Evolutionary conservation across 257 asterid species (phyloP), one percentile per base, ranked within the genome.

Genomic region (Gynochthodes officinalis): DNA sequence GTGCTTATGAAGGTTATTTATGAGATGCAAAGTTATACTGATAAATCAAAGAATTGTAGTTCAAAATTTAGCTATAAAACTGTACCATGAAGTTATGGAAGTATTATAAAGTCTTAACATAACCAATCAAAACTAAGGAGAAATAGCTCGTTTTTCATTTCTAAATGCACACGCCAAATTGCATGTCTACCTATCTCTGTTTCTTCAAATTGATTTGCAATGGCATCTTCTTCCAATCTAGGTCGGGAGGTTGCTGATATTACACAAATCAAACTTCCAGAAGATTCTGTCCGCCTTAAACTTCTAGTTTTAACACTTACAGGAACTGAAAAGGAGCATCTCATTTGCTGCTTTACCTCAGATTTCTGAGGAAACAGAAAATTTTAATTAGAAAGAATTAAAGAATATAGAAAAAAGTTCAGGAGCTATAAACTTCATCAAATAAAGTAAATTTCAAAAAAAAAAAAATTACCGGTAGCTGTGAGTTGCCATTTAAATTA

Each of bases 311-410:
- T 94, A 48, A 87, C 83, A 79, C 91, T 88, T 53, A 87, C 82
- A 67, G 99, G 99, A 73, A 94, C 99, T 67, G 99, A 94, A 67
- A 87, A 81, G 21, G 97, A 91, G 49, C 99, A 96, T 28, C 77
- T 82, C 85, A 91, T 91, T 58, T 76, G 75, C 67, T 83, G 85
- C 78, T 78, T 80, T 66, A 77, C 86, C 79, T 84, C 91, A 64
- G 80, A 63, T 80, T 81, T 84, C 97, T n/a, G n/a, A 88, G 59
- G 44, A 54, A 78, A 80, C n/a, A 42, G 39, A 79, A 69, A 79
- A 75, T 54, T 37, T 64, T 61, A 71, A 64, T 70, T 77, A 64
- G 69, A 28, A 40, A 64, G 16, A 1, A n/a, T 13, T n/a, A 43
- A 64, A 37, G 44, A 33, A 66, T 1, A 2, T 2, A 64, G 25